phyloP scores from a whole-genome alignment of 2,329 filamentous ascomycete species.

The Metarhizium rileyi region DNA sequence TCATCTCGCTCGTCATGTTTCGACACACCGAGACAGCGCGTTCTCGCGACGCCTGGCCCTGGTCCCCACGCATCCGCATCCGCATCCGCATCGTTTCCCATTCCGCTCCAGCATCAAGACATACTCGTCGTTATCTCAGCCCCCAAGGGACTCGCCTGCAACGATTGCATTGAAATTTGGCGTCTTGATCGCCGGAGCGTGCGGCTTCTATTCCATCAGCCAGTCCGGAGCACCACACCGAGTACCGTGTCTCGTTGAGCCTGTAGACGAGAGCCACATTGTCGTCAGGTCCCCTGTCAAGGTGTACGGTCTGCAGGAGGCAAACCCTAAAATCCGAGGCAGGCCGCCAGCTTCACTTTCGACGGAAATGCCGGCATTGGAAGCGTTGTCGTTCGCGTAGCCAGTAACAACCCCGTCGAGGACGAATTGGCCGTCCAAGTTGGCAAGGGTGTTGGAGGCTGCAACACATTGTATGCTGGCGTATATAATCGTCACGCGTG shows the following conservation, averaged over 20 bases:
- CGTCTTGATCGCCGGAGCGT: not conserved
- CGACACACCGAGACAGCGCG: not conserved
- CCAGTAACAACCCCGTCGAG: constrained; percentile 26
- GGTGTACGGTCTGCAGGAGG: constrained; percentile 16
- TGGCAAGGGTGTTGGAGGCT: constrained; percentile 19
- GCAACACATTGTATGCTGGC: constrained; percentile 22
- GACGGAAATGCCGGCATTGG: constrained; percentile 15
- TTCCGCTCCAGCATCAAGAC: not conserved
- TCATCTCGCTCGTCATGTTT: not conserved
- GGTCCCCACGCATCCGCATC: no score
- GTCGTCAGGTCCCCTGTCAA: constrained; percentile 18
- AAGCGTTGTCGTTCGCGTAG: constrained; percentile 22
- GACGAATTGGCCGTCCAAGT: constrained; percentile 25
- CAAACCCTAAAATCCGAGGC: constrained; percentile 20
- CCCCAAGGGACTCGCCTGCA: not conserved
- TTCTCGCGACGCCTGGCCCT: not conserved
- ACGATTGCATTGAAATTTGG: not conserved
- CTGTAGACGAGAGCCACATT: constrained; percentile 13
- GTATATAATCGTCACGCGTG: constrained; percentile 42
- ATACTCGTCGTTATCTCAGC: not conserved
- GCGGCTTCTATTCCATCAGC: not conserved
- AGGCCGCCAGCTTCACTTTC: constrained; percentile 21
- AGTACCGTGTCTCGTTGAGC: not conserved
- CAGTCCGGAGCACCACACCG: not conserved
- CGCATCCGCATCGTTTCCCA: not conserved